phyloP scores from a whole-genome alignment of 208 protist genomes.

The Acanthamoeba castellanii region DNA sequence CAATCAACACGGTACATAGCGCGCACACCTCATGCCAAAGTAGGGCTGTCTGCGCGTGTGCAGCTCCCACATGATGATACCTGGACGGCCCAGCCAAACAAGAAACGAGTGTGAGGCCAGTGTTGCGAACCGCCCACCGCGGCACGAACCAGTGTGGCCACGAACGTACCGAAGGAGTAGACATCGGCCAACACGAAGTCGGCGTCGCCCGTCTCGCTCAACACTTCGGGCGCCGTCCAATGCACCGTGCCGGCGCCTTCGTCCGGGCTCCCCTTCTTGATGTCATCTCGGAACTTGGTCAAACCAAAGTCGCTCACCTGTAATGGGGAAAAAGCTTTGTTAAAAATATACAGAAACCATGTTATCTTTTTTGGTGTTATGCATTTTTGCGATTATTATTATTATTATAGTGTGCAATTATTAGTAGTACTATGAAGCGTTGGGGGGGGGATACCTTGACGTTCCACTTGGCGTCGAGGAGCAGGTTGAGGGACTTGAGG shows the following conservation, averaged over 20 bases:
- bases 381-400: no score
- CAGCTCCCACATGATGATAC: constrained; percentile 55
- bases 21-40: not conserved
- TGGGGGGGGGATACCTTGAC: no score
- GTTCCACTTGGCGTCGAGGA: constrained; percentile 32
- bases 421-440: no score
- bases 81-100: no score
- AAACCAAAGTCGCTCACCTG: constrained; percentile 78
- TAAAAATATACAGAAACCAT: no score
- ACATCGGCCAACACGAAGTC: not conserved
- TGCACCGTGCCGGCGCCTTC: not conserved
- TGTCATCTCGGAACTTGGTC: not conserved
- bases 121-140: no score
- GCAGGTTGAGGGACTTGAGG: constrained; percentile 23
- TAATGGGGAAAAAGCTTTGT: no score
- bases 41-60: not conserved
- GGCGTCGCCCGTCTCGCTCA: not conserved
- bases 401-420: not conserved
- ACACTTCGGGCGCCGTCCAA: not conserved
- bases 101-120: no score
- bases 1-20: no score
- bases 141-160: no score
- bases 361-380: no score
- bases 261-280: no score
- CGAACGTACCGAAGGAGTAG: constrained; percentile 57